These are phyloP conservation scores for Magnolia officinalis DNA, from an alignment of 164 flowering plant species.

Conservation along the genomic window DNA sequence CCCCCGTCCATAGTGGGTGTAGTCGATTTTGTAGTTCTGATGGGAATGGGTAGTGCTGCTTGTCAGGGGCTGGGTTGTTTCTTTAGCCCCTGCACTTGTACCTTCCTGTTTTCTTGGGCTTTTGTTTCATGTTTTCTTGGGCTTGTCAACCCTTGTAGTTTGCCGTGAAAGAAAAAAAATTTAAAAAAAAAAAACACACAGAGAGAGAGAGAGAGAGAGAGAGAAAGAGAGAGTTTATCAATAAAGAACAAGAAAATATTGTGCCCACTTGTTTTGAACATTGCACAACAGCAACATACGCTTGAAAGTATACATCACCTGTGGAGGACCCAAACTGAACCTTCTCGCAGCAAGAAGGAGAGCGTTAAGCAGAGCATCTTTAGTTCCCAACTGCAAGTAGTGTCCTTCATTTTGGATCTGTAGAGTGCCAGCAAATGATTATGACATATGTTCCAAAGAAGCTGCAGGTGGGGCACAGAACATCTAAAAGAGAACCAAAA, in stretches of 20 bases:
- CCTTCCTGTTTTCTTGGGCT: background rate
- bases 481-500: no score
- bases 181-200: no score
- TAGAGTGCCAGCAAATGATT: background rate
- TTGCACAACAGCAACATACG: background rate
- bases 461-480: background rate
- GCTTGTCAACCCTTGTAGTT: background rate
- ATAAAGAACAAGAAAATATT: background rate
- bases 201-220: no score
- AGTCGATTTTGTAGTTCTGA: no score
- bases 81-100: no score
- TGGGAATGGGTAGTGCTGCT: no score
- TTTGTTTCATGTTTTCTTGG: background rate
- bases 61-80: no score
- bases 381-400: conserved; percentile 60
- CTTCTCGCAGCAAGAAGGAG: conserved; percentile 79
- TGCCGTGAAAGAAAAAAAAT: background rate
- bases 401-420: conserved; percentile 90
- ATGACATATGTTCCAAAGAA: background rate
- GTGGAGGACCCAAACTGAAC: conserved; percentile 80
- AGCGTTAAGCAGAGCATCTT: conserved; percentile 77
- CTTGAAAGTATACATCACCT: conserved; percentile 40
- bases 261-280: background rate
- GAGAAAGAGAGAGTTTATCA: background rate
- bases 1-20: no score